Percentiles rank a stretch among this genome's conserved stretches.
These are phyloP conservation scores for Backusella australiensis DNA, from an alignment of 192 early-diverging fungal genomes.

Conservation along the genomic window DNA sequence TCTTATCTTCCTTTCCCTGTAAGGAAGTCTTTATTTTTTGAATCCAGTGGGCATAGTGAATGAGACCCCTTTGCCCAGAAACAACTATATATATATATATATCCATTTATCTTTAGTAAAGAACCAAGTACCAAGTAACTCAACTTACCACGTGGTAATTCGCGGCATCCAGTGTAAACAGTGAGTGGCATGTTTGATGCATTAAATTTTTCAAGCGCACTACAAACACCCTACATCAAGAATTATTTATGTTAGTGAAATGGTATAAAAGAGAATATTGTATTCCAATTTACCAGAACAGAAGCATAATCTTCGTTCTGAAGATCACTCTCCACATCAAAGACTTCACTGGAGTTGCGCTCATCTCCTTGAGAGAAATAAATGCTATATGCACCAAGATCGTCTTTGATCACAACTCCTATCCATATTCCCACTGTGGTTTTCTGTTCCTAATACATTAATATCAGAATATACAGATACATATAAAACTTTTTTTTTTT, in stretches of 20 bases:
- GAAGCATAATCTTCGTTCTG: not conserved
- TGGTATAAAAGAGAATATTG: not conserved
- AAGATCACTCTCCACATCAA: not conserved
- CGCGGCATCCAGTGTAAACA: not conserved
- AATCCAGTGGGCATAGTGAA: not conserved
- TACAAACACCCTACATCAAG: not conserved
- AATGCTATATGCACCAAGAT: not conserved
- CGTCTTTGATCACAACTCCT: not conserved
- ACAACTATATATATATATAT: not conserved
- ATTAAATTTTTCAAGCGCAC: slow-evolving; percentile 5
- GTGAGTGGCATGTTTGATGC: not conserved
- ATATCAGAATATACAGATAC: not conserved
- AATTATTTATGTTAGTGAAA: not conserved
- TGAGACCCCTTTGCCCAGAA: not conserved
- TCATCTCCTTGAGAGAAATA: not conserved
- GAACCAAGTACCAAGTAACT: not conserved
- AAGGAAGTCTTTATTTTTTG: not conserved
- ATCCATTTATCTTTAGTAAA: not conserved
- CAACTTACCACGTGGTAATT: slow-evolving; percentile 1
- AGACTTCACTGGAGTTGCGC: not conserved
- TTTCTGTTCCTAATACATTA: not conserved
- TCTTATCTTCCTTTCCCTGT: not conserved
- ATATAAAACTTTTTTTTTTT: not conserved
- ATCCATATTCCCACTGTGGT: not conserved
- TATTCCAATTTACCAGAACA: not conserved